Base-by-base conservation (phyloP, 176 grass and related monocot genomes). In the Aegilops umbellulata region DNA sequence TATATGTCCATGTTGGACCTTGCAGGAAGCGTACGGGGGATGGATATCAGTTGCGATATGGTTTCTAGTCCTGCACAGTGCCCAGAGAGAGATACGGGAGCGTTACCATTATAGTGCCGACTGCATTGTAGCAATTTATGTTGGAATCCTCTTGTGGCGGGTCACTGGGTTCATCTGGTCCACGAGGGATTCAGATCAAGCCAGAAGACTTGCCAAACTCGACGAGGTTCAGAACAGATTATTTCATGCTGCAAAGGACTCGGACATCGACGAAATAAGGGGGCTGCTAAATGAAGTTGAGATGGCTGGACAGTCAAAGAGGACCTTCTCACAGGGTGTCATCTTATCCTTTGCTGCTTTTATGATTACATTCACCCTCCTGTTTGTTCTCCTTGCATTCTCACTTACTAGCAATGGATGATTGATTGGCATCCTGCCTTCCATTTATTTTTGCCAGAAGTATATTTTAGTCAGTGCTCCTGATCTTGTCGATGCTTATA, bases 11-110 rank as follows among this genome's bases (percentile, higher is more conserved):
- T 82, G 58, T 69, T 31, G 23, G 25, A 7, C 20, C 74, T 11
- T 0, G 17, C 66, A 98, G 96, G 96, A 98, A 89, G 96, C 96
- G 63, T 98, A 98, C 4, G 93, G 93, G 82, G 96, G 96, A 34
- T 94, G 93, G 93, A 94, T 93, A 39, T 98, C 96, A 29, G 77
- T 82, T 53, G 55, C 44, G 3, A 85, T 95, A 89, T 98, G 96
- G 96, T n/a, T 92, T 31, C 90, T 95, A 0, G 96, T 95, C 63
- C 26, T 95, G 11, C 96, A 98, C 46, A 94, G 96, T 25, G 96
- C 93, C 0, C 96, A 95, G 57, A 95, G 93, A 86, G 96, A 98
- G 76, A 84, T 92, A 70, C 88, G 93, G 1, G 93, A 98, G 34
- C 92, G 91, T 4, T 88, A 98, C 57, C 96, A 98, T 63, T 98